A percentile compares a stretch with the other conserved stretches of the same genome.
These are phyloP conservation scores for Haplosporangium sp. DNA, from an alignment of 371 early-diverging fungal species.

Conservation along the genomic window DNA sequence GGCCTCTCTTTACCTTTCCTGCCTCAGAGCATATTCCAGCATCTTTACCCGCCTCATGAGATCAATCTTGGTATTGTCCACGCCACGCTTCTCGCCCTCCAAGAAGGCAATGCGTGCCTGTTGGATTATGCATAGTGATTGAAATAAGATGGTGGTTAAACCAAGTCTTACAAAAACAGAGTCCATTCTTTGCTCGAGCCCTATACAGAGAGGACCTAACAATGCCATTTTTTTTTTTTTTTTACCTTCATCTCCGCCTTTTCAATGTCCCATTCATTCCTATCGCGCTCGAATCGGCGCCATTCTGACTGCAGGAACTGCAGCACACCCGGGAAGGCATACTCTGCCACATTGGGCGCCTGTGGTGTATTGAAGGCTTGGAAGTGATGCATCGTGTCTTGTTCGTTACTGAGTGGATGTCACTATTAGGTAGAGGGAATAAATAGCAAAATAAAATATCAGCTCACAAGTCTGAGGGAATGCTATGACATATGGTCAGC, in stretches of 20 bases:
- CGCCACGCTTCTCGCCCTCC: constrained; percentile 86
- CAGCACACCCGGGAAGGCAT: constrained; percentile 85
- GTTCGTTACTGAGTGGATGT: neutral
- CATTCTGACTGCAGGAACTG: constrained; percentile 89
- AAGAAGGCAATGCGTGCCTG: constrained; percentile 82
- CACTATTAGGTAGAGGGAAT: neutral
- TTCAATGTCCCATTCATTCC: constrained; percentile 92
- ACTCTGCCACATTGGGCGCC: constrained; percentile 58
- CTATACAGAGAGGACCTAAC: neutral
- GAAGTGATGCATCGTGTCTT: constrained; percentile 23
- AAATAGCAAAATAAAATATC: too few species aligned
- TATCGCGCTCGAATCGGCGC: constrained; percentile 88
- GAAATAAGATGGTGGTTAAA: neutral
- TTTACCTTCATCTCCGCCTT: constrained; percentile 81
- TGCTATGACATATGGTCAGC: too few species aligned
- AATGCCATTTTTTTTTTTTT: neutral
- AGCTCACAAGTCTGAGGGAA: too few species aligned
- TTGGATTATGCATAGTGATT: neutral
- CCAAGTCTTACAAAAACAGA: neutral
- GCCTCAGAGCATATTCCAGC: constrained; percentile 87
- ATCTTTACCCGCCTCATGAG: constrained; percentile 86
- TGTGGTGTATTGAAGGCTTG: constrained; percentile 27
- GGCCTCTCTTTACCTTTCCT: constrained; percentile 68
- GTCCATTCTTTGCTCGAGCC: neutral
- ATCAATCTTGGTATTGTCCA: constrained; percentile 82